phyloP scores from a whole-genome alignment of 352 stramenopile species.

The Phytophthora sojae region DNA sequence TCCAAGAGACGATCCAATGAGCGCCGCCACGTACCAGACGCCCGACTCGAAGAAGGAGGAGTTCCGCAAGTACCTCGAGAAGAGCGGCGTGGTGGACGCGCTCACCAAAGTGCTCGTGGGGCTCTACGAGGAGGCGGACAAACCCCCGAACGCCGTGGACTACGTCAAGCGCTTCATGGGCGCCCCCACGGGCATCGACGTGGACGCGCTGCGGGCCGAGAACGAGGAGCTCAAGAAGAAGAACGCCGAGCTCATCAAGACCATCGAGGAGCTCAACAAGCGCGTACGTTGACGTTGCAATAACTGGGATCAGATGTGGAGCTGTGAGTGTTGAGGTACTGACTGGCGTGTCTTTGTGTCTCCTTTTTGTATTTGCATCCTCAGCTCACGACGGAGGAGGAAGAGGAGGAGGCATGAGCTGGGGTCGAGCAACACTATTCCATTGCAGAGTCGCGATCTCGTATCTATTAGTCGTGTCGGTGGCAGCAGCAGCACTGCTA shows the following conservation, averaged over 20 bases:
- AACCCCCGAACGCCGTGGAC: conserved; percentile 96
- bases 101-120: conserved; percentile 97
- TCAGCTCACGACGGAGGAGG: conserved; percentile 75
- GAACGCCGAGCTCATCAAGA: conserved; percentile 91
- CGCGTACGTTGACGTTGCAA: conserved; percentile 43
- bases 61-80: conserved; percentile 98
- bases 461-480: conserved; percentile 31
- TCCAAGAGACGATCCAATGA: conserved; percentile 45
- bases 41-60: conserved; percentile 98
- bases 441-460: conserved; percentile 1
- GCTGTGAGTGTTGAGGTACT: not conserved
- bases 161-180: conserved; percentile 98
- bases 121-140: conserved; percentile 96
- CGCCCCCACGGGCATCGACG: conserved; percentile 90
- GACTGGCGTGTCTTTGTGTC: conserved; percentile 2
- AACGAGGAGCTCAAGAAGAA: conserved; percentile 95
- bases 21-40: conserved; percentile 84
- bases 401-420: conserved; percentile 53
- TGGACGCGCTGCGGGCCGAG: conserved; percentile 88
- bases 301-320: not conserved
- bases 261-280: conserved; percentile 93
- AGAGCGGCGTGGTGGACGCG: conserved; percentile 96
- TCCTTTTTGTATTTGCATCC: not conserved
- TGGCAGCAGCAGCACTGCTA: not conserved
- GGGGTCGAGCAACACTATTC: not conserved